Percentiles rank a stretch among this genome's conserved stretches.
Evolutionary conservation across 768 basidiomycete genomes (phyloP).

Genomic region (Hirschioporus abietinus): DNA sequence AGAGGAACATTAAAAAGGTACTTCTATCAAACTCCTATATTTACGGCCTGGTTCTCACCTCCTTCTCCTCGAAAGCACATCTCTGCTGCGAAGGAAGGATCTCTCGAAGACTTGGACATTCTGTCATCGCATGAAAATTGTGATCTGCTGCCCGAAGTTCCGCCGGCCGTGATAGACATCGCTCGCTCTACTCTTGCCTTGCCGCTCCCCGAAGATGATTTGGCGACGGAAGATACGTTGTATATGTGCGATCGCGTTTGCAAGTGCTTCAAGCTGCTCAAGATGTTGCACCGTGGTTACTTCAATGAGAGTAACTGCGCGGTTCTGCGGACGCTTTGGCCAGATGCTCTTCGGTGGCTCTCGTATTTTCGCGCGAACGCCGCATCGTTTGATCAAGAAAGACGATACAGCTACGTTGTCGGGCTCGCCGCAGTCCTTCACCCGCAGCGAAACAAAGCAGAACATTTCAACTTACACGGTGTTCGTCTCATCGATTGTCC

Average conservation of each 20-base stretch:
- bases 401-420: not conserved
- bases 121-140: no score
- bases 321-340: not conserved
- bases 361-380: not conserved
- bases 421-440: not conserved
- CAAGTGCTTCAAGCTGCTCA: not conserved
- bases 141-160: no score
- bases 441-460: not conserved
- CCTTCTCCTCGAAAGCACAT: not conserved
- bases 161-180: no score
- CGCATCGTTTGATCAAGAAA: not conserved
- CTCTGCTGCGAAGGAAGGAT: not conserved
- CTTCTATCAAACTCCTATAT: not conserved
- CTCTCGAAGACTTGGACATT: no score
- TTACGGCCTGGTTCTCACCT: not conserved
- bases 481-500: no score
- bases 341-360: not conserved
- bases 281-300: not conserved
- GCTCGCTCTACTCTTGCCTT: not conserved
- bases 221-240: not conserved
- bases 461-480: not conserved
- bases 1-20: not conserved
- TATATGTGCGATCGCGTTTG: not conserved
- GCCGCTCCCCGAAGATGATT: not conserved
- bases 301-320: not conserved